Percentiles rank a stretch among this genome's conserved stretches.
Evolutionary conservation across 2,329 filamentous ascomycete species (phyloP).

Genomic region (Hymenoscyphus fructigenus): DNA sequence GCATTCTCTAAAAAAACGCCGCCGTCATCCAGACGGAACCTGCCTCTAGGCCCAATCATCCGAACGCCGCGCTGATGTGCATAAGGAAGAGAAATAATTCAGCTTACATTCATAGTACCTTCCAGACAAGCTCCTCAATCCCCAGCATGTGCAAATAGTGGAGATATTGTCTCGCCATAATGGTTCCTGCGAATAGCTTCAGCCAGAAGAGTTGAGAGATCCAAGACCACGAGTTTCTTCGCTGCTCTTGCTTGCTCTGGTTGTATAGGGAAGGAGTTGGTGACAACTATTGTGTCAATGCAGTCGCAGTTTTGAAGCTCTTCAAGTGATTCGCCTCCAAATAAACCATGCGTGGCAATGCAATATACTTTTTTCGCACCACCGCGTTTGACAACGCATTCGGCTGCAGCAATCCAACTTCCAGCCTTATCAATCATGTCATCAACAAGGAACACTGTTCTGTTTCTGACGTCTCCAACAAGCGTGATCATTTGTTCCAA

Average conservation of each 20-base stretch:
- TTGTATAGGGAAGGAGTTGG: conserved; percentile 92
- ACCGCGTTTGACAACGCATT: conserved; percentile 92
- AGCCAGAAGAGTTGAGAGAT: conserved; percentile 81
- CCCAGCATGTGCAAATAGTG: conserved; percentile 33
- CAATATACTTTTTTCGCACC: conserved; percentile 92
- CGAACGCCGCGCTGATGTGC: conserved; percentile 34
- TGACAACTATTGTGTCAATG: conserved; percentile 92
- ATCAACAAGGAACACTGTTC: conserved; percentile 91
- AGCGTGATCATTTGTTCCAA: conserved; percentile 94
- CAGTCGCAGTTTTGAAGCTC: conserved; percentile 90
- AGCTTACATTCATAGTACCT: conserved; percentile 47
- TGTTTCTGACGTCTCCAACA: conserved; percentile 89
- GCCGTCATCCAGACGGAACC: conserved; percentile 22
- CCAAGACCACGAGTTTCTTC: conserved; percentile 84
- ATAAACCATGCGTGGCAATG: conserved; percentile 95
- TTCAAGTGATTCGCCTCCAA: conserved; percentile 84
- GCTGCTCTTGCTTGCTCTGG: conserved; percentile 68
- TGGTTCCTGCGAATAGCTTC: conserved; percentile 96
- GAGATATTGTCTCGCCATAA: conserved; percentile 78
- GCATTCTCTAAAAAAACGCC: conserved; percentile 20
- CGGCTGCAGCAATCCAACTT: conserved; percentile 95
- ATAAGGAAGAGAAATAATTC: conserved; percentile 43
- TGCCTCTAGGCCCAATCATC: conserved; percentile 7
- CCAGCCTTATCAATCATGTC: conserved; percentile 99
- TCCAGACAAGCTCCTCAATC: conserved; percentile 32